Base-by-base conservation (phyloP, 2,329 filamentous ascomycete genomes). In the Zymoseptoria ardabiliae region DNA sequence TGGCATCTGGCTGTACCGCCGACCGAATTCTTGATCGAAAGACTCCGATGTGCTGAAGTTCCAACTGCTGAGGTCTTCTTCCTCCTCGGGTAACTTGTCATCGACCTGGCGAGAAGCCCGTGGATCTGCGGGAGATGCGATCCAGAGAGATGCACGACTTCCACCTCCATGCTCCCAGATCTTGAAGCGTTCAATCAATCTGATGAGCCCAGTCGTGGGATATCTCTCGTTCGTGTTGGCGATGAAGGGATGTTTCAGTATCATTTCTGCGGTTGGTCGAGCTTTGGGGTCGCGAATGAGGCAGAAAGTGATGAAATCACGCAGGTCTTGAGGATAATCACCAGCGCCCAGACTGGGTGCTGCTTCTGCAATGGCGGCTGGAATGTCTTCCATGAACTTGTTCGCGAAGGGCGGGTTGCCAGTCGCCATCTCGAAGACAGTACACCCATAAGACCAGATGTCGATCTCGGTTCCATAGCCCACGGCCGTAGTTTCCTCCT, bases 391-490 rank as follows among this genome's bases (percentile, higher is more conserved):
- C 22, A 58, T 10, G 50, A 50, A 78, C 78, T 61, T 78, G 82
- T 59, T 20, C 8, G 57, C 52, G 53, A 83, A 79, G 50, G 90
- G 90, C 2, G 89, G 89, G 19, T 86, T 77, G 1, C 90, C 90
- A 3, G 87, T 90, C 0, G 90, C 89, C 72, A 93, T 89, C 73
- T 94, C 90, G 68, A 85, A 91, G 1, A 91, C 80, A 72, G 91
- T 88, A 62, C 89, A 88, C 1, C 90, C 90, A 70, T 90, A 91
- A 2, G 90, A 89, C 90, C 90, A 94, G 55, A 92, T 91, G 67
- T 94, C 90, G 50, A 81, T 74, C 58, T 81, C 79, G 6, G 72
- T 76, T 10, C 79, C 78, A 65, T 81, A 81, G 2, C 67, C 70
- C 62, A 70, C 65, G 55, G 74, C 86, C 1, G 65, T 65, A n/a